Percentiles rank a stretch among this genome's conserved stretches.
phyloP scores from a whole-genome alignment of 441 rosid species.

The Sinapis alba region DNA sequence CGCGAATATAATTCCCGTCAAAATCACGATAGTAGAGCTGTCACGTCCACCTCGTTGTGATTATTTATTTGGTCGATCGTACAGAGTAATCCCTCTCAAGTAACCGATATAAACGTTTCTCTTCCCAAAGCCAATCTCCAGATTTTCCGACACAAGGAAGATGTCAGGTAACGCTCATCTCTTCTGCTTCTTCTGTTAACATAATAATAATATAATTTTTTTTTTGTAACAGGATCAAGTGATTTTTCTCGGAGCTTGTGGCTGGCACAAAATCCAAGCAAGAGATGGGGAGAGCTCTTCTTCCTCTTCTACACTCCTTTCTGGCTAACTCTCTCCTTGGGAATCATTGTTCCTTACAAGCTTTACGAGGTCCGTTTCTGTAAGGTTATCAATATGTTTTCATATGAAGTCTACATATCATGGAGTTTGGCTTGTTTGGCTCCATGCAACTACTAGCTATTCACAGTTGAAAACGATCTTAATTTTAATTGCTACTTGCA shows the following conservation, averaged over 20 bases:
- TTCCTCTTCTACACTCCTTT: constrained; percentile 92
- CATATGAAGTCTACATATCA: neutral
- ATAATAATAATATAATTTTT: neutral
- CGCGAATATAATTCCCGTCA: neutral
- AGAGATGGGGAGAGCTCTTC: constrained; percentile 97
- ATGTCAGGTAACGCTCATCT: constrained; percentile 4
- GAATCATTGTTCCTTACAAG: constrained; percentile 85
- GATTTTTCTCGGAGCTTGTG: constrained; percentile 53
- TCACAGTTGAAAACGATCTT: neutral
- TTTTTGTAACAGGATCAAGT: constrained; percentile 16
- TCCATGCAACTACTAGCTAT: neutral
- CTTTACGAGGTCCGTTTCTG: constrained; percentile 72
- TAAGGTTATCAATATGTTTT: neutral
- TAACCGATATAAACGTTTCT: neutral
- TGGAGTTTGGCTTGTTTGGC: neutral
- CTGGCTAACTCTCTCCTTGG: constrained; percentile 91
- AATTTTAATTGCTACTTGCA: constrained; percentile 30
- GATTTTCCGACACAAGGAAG: neutral
- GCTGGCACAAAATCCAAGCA: constrained; percentile 81
- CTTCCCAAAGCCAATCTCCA: constrained; percentile 2
- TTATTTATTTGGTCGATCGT: constrained; percentile 5
- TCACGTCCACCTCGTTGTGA: neutral
- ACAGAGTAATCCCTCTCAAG: neutral
- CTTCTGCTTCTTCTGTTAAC: neutral
- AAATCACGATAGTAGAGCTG: neutral